A percentile compares a stretch with the other conserved stretches of the same genome.
These are phyloP conservation scores for Orbilia blumenaviensis DNA, from an alignment of 2,329 filamentous ascomycete genomes.

Conservation along the genomic window DNA sequence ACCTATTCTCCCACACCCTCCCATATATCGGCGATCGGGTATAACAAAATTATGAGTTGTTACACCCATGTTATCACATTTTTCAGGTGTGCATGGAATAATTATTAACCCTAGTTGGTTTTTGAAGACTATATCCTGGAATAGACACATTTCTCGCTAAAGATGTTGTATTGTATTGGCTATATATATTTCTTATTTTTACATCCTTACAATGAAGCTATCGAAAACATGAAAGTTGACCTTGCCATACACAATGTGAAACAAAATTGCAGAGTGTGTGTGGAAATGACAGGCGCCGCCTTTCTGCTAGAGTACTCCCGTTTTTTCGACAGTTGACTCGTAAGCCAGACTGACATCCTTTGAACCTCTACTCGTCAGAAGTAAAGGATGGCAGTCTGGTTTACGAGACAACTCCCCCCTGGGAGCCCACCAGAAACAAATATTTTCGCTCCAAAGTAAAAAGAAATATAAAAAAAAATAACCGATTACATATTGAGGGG, in stretches of 20 bases:
- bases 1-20: conserved; percentile 7
- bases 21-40: background rate
- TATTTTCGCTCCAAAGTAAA: conserved; percentile 33
- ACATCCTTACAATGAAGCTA: background rate
- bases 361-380: conserved; percentile 52
- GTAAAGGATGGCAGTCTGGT: conserved; percentile 54
- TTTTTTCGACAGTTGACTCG: conserved; percentile 53
- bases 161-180: background rate
- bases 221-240: conserved; percentile 30
- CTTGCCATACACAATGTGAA: conserved; percentile 6
- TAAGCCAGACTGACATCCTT: conserved; percentile 54
- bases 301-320: conserved; percentile 29
- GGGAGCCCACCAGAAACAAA: conserved; percentile 38
- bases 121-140: background rate
- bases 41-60: conserved; percentile 1
- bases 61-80: conserved; percentile 18
- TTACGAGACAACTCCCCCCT: conserved; percentile 54
- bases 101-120: background rate
- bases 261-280: conserved; percentile 1
- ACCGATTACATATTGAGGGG: conserved; percentile 36
- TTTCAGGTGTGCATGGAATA: background rate
- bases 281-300: conserved; percentile 9
- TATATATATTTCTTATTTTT: conserved; percentile 1
- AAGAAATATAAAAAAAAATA: conserved; percentile 5
- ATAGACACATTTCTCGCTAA: background rate